Conservation (phyloP, 2,329 filamentous ascomycete genomes). For the Aspergillus phoenicis region DNA sequence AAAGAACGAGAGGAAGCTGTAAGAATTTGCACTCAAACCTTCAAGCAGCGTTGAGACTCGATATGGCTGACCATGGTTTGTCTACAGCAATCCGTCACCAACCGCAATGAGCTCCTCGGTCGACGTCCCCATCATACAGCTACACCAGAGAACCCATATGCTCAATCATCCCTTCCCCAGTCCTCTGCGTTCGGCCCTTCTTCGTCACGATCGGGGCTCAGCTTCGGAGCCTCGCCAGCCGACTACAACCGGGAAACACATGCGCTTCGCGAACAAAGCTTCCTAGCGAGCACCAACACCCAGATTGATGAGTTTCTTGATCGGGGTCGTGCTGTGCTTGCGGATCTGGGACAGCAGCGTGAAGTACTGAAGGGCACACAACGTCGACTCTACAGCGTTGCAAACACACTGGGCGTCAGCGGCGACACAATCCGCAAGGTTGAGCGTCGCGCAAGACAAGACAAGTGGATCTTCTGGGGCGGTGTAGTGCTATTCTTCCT, state of each 20-base stretch:
- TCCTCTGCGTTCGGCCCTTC: constrained; percentile 45
- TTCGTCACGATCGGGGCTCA: constrained; percentile 41
- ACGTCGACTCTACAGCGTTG: constrained; percentile 84
- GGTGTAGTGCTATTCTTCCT: constrained; percentile 83
- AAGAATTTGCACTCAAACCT: constrained; percentile 23
- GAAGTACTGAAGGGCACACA: constrained; percentile 97
- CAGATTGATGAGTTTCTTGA: constrained; percentile 95
- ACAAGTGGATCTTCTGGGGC: constrained; percentile 96
- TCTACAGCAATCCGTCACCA: constrained; percentile 60
- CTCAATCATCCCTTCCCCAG: constrained; percentile 57
- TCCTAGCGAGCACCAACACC: constrained; percentile 77
- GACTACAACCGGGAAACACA: constrained; percentile 76
- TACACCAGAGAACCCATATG: constrained; percentile 94
- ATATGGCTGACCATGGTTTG: neutral
- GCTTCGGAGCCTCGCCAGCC: constrained; percentile 49
- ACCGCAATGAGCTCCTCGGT: constrained; percentile 80
- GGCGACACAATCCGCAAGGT: constrained; percentile 98
- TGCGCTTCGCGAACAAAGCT: constrained; percentile 84
- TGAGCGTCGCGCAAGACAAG: constrained; percentile 84
- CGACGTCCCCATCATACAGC: constrained; percentile 74
- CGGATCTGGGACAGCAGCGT: constrained; percentile 83
- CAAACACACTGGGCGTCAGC: constrained; percentile 88
- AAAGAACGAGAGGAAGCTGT: constrained; percentile 73
- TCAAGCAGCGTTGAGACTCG: neutral
- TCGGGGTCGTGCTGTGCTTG: constrained; percentile 83